Base-by-base conservation (phyloP, 768 basidiomycete genomes). In the Leccinum truebloodii region DNA sequence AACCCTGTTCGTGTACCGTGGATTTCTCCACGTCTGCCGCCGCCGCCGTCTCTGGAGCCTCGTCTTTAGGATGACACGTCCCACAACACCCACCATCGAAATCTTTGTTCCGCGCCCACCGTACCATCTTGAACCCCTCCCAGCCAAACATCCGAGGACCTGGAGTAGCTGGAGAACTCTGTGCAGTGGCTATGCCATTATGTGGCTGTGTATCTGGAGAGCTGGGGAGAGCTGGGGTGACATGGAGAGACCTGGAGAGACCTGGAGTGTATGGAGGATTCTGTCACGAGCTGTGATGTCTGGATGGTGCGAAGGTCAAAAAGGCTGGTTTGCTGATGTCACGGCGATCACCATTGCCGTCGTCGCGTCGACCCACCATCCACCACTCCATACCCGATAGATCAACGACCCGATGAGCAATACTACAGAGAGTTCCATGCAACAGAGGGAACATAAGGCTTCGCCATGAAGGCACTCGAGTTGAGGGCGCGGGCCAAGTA, bases 301-400 rank as follows among this genome's bases (percentile, higher is more conserved):
- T n/a, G n/a, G n/a, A n/a, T n/a, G n/a, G n/a, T n/a, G n/a, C n/a
- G n/a, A n/a, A n/a, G n/a, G n/a, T n/a, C n/a, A n/a, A n/a, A n/a
- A n/a, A n/a, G n/a, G n/a, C n/a, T n/a, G n/a, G n/a, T n/a, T n/a
- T n/a, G n/a, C n/a, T n/a, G n/a, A n/a, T n/a, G n/a, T 63, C 8
- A 79, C 3, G 3, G 73, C 75, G 34, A 81, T 70, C 12, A 75
- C 55, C 26, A 81, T 71, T 1, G 79, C 71, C 12, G 80, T 81
- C n/a, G 74, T 75, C 20, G 76, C 66, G 58, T 81, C 81, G 13
- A 80, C 67, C 80, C 81, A 81, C 81, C 80, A 81, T 0, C 80
- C 81, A n/a, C 77, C 75, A 6, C 66, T 59, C 80, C 80, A 80
- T 4, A 75, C 62, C 7, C 74, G 66, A 49, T 70, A 80, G 30